Percentiles rank a stretch among this genome's conserved stretches.
These are phyloP conservation scores for Salix purpurea DNA, from an alignment of 345 rosid species.

Conservation along the genomic window DNA sequence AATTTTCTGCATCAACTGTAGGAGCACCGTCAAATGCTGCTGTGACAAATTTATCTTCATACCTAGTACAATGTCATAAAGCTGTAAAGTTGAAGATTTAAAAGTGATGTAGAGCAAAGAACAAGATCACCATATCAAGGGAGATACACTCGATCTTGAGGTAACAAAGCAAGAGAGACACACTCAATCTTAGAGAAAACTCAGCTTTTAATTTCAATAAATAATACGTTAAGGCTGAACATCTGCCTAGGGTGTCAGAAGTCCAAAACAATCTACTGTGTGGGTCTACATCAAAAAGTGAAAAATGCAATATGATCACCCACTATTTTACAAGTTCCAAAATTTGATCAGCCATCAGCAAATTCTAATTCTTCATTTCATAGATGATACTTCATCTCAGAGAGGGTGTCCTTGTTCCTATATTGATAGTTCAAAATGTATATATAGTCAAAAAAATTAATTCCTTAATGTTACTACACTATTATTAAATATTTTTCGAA, in stretches of 20 bases:
- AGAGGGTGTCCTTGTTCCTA: not conserved
- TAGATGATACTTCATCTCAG: not conserved
- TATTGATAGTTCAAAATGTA: not conserved
- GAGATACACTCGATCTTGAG: too few species aligned
- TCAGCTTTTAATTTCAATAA: too few species aligned
- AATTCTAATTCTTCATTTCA: not conserved
- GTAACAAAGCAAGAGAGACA: too few species aligned
- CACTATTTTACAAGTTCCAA: not conserved
- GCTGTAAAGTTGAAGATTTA: slow-evolving; percentile 1
- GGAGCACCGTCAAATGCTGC: slow-evolving; percentile 85
- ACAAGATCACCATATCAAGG: too few species aligned
- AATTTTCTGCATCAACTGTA: slow-evolving; percentile 76
- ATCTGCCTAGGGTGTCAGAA: too few species aligned
- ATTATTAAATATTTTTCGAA: too few species aligned
- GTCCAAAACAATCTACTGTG: not conserved
- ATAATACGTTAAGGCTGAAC: too few species aligned
- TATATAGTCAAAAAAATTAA: not conserved
- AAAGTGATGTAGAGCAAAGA: not conserved
- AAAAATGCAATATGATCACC: slow-evolving; percentile 10
- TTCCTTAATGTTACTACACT: not conserved
- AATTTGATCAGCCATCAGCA: not conserved
- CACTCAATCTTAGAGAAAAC: too few species aligned
- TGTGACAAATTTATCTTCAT: slow-evolving; percentile 66
- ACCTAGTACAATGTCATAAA: slow-evolving; percentile 43
- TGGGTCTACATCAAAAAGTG: not conserved